Percentiles rank a stretch among this genome's conserved stretches.
Conservation (phyloP, 2,329 filamentous ascomycete species). For the Xylaria hypoxylon region DNA sequence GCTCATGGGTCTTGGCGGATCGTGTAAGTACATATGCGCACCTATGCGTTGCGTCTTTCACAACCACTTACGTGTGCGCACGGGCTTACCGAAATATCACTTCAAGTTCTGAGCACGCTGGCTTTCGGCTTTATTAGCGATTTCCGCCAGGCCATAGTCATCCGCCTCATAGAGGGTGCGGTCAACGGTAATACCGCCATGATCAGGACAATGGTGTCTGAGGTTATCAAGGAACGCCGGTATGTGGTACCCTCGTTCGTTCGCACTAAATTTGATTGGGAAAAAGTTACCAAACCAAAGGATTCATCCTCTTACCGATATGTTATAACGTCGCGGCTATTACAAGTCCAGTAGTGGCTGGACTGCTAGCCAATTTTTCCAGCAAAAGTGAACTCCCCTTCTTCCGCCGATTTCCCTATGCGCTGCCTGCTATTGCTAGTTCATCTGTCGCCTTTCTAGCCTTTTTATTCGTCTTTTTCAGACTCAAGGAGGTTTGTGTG, state of each 20-base stretch:
- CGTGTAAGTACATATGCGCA: slow-evolving; percentile 25
- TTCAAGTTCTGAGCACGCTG: slow-evolving; percentile 31
- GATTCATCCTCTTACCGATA: slow-evolving; percentile 32
- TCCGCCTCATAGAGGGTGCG: slow-evolving; percentile 30
- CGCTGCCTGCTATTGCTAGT: slow-evolving; percentile 28
- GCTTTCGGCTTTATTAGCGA: slow-evolving; percentile 33
- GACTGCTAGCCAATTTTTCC: slow-evolving; percentile 22
- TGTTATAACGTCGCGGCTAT: slow-evolving; percentile 31
- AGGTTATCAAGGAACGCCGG: slow-evolving; percentile 33
- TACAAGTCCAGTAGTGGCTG: slow-evolving; percentile 27
- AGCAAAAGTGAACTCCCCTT: slow-evolving; percentile 28
- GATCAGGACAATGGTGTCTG: slow-evolving; percentile 34
- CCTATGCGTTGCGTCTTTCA: background rate
- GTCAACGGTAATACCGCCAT: slow-evolving; percentile 32
- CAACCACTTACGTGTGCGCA: background rate
- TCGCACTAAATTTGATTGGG: background rate
- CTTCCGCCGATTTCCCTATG: slow-evolving; percentile 29
- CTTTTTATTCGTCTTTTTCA: slow-evolving; percentile 29
- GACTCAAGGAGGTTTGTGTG: slow-evolving; percentile 26
- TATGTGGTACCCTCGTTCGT: slow-evolving; percentile 6
- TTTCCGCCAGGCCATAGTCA: slow-evolving; percentile 30
- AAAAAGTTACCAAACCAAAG: slow-evolving; percentile 29
- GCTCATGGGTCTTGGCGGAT: slow-evolving; percentile 27
- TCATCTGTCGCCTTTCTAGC: slow-evolving; percentile 18
- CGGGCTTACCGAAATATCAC: slow-evolving; percentile 8